Percentiles rank a stretch among this genome's conserved stretches.
Conservation (phyloP, 2,329 filamentous ascomycete genomes). For the Colletotrichum sp. region DNA sequence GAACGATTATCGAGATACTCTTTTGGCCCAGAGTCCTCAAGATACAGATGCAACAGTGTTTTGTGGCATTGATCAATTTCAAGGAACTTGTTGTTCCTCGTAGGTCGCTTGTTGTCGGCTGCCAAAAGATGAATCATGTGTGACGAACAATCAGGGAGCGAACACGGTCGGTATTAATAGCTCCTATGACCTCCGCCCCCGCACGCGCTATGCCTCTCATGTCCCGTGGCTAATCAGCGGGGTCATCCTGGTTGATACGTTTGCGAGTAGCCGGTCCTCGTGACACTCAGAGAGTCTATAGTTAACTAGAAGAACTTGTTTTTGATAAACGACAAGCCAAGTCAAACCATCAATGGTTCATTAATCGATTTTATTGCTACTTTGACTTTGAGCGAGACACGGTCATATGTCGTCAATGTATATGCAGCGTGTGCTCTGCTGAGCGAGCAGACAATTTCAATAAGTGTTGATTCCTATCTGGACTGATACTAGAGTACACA, state of each 20-base stretch:
- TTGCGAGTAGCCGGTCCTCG: not conserved
- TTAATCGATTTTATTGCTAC: not conserved
- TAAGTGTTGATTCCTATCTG: not conserved
- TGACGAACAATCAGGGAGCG: not conserved
- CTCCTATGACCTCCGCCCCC: not conserved
- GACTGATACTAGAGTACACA: too few relatives aligned
- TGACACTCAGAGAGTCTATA: not conserved
- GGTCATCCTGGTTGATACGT: not conserved
- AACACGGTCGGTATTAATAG: not conserved
- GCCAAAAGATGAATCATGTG: not conserved
- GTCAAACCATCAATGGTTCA: not conserved
- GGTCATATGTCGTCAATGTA: too few relatives aligned
- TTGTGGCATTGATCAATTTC: not conserved
- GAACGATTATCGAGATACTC: not conserved
- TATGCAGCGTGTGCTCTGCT: not conserved
- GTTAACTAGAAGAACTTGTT: not conserved
- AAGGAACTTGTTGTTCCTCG: not conserved
- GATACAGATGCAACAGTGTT: not conserved
- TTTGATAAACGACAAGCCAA: too few relatives aligned
- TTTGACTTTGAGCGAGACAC: not conserved
- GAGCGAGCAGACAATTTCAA: not conserved
- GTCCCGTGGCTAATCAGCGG: not conserved
- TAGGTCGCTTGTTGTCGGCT: not conserved
- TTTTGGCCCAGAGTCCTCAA: not conserved
- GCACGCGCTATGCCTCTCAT: not conserved